Evolutionary conservation across 345 rosid species (phyloP).

Genomic region (Boechera stricta): DNA sequence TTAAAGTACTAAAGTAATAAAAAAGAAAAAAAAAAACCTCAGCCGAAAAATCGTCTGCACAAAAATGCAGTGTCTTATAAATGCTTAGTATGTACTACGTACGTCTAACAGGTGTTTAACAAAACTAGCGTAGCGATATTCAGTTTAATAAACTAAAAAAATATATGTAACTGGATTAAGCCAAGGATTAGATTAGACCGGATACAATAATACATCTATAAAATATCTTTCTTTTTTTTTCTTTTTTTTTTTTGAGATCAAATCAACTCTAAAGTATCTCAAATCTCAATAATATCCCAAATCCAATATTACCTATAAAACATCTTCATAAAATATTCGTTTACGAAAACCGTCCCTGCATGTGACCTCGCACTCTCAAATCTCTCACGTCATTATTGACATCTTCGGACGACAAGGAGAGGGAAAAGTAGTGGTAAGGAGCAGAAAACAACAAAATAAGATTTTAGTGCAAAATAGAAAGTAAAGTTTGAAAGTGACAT

Average conservation of each 20-base stretch:
- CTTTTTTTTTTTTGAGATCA: no score
- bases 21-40: no score
- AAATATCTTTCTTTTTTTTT: no score
- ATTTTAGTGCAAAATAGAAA: background rate
- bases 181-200: background rate
- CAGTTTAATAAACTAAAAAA: no score
- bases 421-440: background rate
- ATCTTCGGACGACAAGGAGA: background rate
- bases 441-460: background rate
- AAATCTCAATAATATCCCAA: background rate
- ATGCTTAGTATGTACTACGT: no score
- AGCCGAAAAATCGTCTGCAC: background rate
- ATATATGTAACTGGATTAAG: background rate
- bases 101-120: no score
- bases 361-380: background rate
- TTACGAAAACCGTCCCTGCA: background rate
- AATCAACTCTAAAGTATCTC: background rate
- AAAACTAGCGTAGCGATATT: no score
- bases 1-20: no score
- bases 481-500: slow-evolving; percentile 6
- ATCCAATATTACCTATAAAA: no score
- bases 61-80: background rate
- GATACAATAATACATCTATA: background rate
- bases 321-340: background rate
- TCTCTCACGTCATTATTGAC: background rate